Base-by-base conservation (phyloP, 176 grass and related monocot species). In the Oryza punctata region DNA sequence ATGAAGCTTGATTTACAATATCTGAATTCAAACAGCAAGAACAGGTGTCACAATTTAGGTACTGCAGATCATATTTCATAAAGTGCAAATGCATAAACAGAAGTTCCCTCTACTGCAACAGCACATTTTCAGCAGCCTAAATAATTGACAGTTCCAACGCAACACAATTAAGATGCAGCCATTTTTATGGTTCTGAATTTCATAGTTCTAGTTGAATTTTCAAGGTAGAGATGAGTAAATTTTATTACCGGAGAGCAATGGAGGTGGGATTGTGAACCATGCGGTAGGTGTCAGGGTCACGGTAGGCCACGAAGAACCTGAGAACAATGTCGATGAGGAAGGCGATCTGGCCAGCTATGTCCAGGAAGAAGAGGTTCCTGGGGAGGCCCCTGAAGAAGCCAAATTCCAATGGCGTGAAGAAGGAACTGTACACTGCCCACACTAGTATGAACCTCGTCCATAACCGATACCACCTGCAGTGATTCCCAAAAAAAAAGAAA, bases 391-490 rank as follows among this genome's bases (percentile, higher is more conserved):
- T 80, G 90, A 92, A 99, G 93, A 99, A 99, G 10, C 86, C 97
- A 8, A 99, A 99, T 50, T 99, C 97, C 63, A 99, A 72, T 4
- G 97, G 97, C 21, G 97, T 99, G 82, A 96, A 99, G 89, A 94
- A 96, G 24, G 97, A 96, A 43, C 91, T 94, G 63, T 96, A 99
- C 44, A 94, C 64, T 1, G 97, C 97, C 97, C 93, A 96, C 24
- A 89, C 26, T 18, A 96, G 44, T 83, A 99, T 96, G 81, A 99
- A 99, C 49, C 77, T 87, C 59, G 84, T 88, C 97, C 97, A 99
- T 71, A 92, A 10, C 54, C 81, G 24, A 77, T 99, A 96, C 70
- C 90, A 92, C 85, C 97, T 99, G 84, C 68, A 80, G 16, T 1
- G 28, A 32, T 52, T 61, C 11, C 14, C n/a, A n/a, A n/a, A n/a